phyloP scores from a whole-genome alignment of 2,329 filamentous ascomycete species.

The Penicillium digitatum region DNA sequence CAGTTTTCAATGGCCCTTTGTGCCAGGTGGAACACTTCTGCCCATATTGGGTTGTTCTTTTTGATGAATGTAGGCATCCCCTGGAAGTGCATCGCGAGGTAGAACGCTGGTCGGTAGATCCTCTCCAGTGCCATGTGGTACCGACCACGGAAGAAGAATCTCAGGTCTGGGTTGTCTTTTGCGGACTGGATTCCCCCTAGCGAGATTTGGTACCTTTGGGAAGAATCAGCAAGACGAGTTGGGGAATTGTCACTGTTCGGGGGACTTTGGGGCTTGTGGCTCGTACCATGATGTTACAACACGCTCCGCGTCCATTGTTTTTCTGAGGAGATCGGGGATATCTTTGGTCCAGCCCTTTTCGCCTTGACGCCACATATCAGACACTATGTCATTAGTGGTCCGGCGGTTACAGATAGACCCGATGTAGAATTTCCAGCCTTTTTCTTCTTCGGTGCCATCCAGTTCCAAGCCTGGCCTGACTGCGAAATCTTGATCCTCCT shows the following conservation, averaged over 20 bases:
- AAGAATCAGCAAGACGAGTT: not conserved
- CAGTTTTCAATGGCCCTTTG: conserved; percentile 22
- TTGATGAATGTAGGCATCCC: conserved; percentile 14
- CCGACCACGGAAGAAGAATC: conserved; percentile 17
- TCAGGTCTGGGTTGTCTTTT: conserved; percentile 16
- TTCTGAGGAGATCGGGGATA: conserved; percentile 13
- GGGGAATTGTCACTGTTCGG: not conserved
- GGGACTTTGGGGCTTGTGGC: not conserved
- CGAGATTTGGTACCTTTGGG: conserved; percentile 19
- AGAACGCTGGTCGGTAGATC: conserved; percentile 22
- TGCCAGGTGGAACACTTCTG: conserved; percentile 11
- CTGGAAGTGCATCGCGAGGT: conserved; percentile 22
- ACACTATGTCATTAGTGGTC: conserved; percentile 23
- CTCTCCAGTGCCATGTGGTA: conserved; percentile 16
- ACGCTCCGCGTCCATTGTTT: conserved; percentile 13
- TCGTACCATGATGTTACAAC: conserved; percentile 22
- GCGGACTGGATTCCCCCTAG: conserved; percentile 1
- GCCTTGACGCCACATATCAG: conserved; percentile 22
- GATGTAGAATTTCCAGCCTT: conserved; percentile 24
- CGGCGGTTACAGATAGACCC: conserved; percentile 23
- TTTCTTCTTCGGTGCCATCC: conserved; percentile 19
- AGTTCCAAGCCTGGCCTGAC: conserved; percentile 4
- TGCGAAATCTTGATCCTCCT: conserved; percentile 4
- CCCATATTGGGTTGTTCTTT: conserved; percentile 4
- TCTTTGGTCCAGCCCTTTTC: conserved; percentile 21